phyloP scores from a whole-genome alignment of 1,139 yeast genomes.

The Sugiyamaella paludigena region DNA sequence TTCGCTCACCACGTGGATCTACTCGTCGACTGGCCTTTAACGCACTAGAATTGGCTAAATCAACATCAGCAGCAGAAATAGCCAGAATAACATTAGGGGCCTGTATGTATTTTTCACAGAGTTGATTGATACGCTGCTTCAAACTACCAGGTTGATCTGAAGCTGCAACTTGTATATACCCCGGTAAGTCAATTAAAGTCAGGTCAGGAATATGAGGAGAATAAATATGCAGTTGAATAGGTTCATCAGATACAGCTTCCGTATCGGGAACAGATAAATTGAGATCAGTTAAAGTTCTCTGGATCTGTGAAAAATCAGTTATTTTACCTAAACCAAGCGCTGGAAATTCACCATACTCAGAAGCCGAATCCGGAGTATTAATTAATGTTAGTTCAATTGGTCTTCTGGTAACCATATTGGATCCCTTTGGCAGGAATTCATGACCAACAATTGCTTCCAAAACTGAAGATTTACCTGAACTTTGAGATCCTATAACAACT shows the following conservation, averaged over 20 bases:
- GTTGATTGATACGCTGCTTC: slow-evolving; percentile 69
- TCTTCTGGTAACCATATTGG: slow-evolving; percentile 92
- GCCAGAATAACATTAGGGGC: slow-evolving; percentile 94
- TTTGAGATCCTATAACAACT: slow-evolving; percentile 96
- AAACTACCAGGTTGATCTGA: slow-evolving; percentile 90
- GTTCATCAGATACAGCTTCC: slow-evolving; percentile 86
- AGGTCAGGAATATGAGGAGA: slow-evolving; percentile 94
- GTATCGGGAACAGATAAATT: slow-evolving; percentile 87
- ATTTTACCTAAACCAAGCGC: slow-evolving; percentile 76
- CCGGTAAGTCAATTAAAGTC: slow-evolving; percentile 93
- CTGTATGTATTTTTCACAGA: slow-evolving; percentile 83
- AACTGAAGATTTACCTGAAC: slow-evolving; percentile 94
- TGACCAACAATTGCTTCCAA: slow-evolving; percentile 92
- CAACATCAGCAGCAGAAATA: slow-evolving; percentile 96
- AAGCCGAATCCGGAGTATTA: slow-evolving; percentile 77
- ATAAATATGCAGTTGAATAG: slow-evolving; percentile 83
- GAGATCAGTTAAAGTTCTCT: slow-evolving; percentile 75
- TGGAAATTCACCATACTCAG: slow-evolving; percentile 92
- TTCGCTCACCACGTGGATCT: slow-evolving; percentile 92
- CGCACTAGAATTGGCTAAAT: slow-evolving; percentile 93
- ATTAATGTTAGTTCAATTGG: slow-evolving; percentile 92
- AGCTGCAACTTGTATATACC: slow-evolving; percentile 95
- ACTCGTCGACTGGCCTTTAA: slow-evolving; percentile 87
- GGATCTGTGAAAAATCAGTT: slow-evolving; percentile 86
- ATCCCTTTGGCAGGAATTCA: slow-evolving; percentile 90